A percentile compares a stretch with the other conserved stretches of the same genome.
Evolutionary conservation across 768 basidiomycete species (phyloP).

Genomic region (Postia placenta): DNA sequence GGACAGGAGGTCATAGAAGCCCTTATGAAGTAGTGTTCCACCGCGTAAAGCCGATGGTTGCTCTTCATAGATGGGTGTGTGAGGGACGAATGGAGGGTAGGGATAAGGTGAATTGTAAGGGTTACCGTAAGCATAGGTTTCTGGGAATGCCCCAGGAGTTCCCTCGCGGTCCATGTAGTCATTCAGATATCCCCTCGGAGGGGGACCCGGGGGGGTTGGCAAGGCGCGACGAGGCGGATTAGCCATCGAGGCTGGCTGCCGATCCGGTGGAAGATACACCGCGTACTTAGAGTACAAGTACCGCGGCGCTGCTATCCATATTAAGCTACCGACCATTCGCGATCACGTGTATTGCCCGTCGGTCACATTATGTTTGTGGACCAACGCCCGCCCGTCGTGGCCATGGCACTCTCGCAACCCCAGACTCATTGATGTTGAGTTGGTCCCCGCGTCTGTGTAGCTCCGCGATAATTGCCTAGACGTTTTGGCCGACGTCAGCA

Average conservation of each 20-base stretch:
- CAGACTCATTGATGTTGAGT: too few relatives aligned
- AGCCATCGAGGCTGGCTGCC: conserved; percentile 2
- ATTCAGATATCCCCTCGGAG: conserved; percentile 1
- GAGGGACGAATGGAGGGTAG: conserved; percentile 20
- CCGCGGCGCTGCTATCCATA: neutral
- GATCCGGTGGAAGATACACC: conserved; percentile 1
- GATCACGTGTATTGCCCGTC: neutral
- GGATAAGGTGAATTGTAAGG: conserved; percentile 31
- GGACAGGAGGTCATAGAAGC: conserved; percentile 83
- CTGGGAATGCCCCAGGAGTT: conserved; percentile 10
- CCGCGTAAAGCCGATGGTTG: conserved; percentile 45
- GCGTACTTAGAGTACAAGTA: neutral
- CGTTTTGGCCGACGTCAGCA: too few relatives aligned
- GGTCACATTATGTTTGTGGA: too few relatives aligned
- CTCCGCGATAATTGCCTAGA: too few relatives aligned
- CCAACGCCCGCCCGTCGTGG: too few relatives aligned
- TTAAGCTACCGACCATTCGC: too few relatives aligned
- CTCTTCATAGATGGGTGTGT: conserved; percentile 31
- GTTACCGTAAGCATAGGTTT: conserved; percentile 17
- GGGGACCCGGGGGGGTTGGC: conserved; percentile 22
- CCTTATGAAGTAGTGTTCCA: conserved; percentile 78
- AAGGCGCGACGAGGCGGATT: conserved; percentile 26
- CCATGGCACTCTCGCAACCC: too few relatives aligned
- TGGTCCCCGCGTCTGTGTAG: too few relatives aligned
- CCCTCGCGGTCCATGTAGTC: conserved; percentile 1